A percentile compares a stretch with the other conserved stretches of the same genome.
Evolutionary conservation across 169 alveolate species (phyloP).

Genomic region (Plasmodium chabaudi): DNA sequence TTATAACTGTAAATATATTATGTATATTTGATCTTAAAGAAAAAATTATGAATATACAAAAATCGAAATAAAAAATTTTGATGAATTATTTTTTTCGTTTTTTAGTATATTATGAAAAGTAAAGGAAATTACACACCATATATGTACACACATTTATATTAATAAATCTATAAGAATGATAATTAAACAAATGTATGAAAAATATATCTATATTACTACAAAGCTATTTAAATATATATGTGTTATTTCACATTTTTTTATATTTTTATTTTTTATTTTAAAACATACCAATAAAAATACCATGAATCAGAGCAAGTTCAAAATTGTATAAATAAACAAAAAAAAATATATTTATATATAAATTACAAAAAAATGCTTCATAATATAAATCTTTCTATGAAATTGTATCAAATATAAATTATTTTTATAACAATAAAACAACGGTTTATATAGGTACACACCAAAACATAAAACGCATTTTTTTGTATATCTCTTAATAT

Average conservation of each 20-base stretch:
- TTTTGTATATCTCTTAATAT: no score
- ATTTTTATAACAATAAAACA: neutral
- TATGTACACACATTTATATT: no score
- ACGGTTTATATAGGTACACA: slow-evolving; percentile 22
- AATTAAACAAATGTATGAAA: no score
- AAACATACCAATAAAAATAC: neutral
- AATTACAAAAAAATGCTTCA: neutral
- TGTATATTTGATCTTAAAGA: no score
- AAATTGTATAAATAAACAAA: neutral
- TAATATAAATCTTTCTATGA: slow-evolving; percentile 31
- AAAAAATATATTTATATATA: slow-evolving; percentile 3
- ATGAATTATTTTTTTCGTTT: no score
- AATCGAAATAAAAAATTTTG: no score
- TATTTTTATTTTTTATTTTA: neutral
- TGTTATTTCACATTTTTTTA: neutral
- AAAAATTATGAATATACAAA: no score
- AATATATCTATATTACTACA: neutral
- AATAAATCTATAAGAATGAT: no score
- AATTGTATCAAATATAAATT: slow-evolving; percentile 13
- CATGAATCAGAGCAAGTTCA: neutral
- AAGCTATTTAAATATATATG: neutral
- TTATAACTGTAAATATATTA: no score
- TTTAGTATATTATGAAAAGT: no score
- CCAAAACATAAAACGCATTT: neutral
- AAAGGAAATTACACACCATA: no score